Conservation (phyloP, 2,329 filamentous ascomycete species). For the Pseudogymnoascus sp. region DNA sequence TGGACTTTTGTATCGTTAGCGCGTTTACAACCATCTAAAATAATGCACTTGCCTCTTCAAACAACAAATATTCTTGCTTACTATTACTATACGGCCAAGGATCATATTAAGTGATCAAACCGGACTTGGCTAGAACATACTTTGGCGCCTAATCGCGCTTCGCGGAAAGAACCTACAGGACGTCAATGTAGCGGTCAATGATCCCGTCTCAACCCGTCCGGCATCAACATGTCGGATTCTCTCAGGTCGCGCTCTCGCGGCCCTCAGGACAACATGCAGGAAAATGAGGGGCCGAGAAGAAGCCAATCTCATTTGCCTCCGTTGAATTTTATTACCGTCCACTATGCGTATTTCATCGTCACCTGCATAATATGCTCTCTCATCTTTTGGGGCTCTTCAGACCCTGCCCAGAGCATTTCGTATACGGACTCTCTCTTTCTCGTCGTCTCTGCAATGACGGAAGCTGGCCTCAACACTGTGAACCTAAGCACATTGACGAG, state of each 20-base stretch:
- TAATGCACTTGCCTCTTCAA: neutral
- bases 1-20: neutral
- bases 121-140: neutral
- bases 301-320: constrained; percentile 29
- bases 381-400: constrained; percentile 54
- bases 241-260: neutral
- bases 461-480: constrained; percentile 60
- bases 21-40: neutral
- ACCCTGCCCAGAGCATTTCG: constrained; percentile 42
- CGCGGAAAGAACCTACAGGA: neutral
- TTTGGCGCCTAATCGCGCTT: neutral
- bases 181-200: neutral
- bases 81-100: neutral
- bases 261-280: neutral
- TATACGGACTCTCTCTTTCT: constrained; percentile 63
- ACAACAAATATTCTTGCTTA: neutral
- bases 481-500: constrained; percentile 57
- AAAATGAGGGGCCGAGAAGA: neutral
- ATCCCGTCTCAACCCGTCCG: neutral
- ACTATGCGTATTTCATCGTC: constrained; percentile 59
- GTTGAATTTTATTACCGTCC: constrained; percentile 56
- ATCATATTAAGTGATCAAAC: neutral
- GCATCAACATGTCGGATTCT: neutral
- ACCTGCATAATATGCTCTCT: constrained; percentile 47
- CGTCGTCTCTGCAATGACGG: constrained; percentile 57